Evolutionary conservation across 75 land plant genomes (phyloP).

Genomic region (Selaginella moellendorffii): DNA sequence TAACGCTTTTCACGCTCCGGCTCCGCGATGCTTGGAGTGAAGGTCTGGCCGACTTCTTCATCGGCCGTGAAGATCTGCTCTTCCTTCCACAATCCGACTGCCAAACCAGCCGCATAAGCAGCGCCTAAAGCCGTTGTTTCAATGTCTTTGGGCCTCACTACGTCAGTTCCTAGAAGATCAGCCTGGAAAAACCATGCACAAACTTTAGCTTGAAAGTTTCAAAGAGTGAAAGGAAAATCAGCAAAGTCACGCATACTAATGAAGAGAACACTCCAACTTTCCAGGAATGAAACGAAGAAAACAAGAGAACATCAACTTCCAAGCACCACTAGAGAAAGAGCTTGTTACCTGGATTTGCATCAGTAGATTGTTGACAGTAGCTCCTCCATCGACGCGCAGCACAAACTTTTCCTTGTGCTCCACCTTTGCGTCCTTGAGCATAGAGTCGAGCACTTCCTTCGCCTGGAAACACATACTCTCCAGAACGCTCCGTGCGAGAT

Average conservation of each 20-base stretch:
- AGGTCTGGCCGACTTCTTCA: slow-evolving; percentile 19
- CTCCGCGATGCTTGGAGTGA: slow-evolving; percentile 39
- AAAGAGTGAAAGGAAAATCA: background rate
- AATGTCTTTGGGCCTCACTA: slow-evolving; percentile 78
- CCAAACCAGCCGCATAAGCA: slow-evolving; percentile 95
- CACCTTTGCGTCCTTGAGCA: slow-evolving; percentile 66
- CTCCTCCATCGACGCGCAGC: slow-evolving; percentile 92
- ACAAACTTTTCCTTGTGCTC: slow-evolving; percentile 35
- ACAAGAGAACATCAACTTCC: too few species aligned
- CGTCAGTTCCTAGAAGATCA: slow-evolving; percentile 72
- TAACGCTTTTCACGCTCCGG: slow-evolving; percentile 54
- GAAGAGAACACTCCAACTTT: background rate
- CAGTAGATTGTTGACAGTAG: slow-evolving; percentile 77
- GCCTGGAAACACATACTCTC: slow-evolving; percentile 94
- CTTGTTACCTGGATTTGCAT: slow-evolving; percentile 98
- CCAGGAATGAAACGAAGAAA: background rate
- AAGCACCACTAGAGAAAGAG: too few species aligned
- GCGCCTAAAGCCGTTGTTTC: slow-evolving; percentile 96
- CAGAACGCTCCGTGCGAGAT: slow-evolving; percentile 72
- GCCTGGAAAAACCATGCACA: slow-evolving; percentile 40
- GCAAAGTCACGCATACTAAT: background rate
- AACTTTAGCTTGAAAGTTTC: too few species aligned
- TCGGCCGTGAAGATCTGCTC: slow-evolving; percentile 36
- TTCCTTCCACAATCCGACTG: slow-evolving; percentile 67
- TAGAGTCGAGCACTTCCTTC: slow-evolving; percentile 65